Percentiles rank a stretch among this genome's conserved stretches.
These are phyloP conservation scores for Zymoseptoria crescenta DNA, from an alignment of 2,329 filamentous ascomycete species.

Conservation along the genomic window DNA sequence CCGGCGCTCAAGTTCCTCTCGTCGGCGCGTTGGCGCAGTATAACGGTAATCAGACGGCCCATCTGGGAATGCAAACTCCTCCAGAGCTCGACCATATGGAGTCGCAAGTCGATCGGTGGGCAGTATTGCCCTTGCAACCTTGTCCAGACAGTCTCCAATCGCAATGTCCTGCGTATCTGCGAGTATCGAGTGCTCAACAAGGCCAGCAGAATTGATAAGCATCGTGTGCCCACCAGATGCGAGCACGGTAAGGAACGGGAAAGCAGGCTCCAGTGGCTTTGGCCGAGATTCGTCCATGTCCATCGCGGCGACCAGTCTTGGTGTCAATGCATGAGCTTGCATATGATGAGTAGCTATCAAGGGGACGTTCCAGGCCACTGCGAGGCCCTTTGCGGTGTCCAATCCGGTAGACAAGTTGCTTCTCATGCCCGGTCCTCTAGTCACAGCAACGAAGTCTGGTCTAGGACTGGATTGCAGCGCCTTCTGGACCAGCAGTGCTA, in stretches of 20 bases:
- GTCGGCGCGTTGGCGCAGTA: slow-evolving; percentile 48
- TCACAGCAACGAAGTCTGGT: slow-evolving; percentile 82
- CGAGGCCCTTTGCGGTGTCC: slow-evolving; percentile 77
- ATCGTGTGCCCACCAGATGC: slow-evolving; percentile 90
- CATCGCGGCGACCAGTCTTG: slow-evolving; percentile 52
- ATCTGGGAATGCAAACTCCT: slow-evolving; percentile 66
- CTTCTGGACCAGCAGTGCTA: slow-evolving; percentile 60
- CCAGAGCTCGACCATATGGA: slow-evolving; percentile 75
- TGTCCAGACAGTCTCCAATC: slow-evolving; percentile 85
- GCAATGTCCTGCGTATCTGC: slow-evolving; percentile 71
- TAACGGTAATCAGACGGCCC: slow-evolving; percentile 46
- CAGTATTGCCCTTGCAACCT: slow-evolving; percentile 68
- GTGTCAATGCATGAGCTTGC: slow-evolving; percentile 91
- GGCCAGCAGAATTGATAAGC: slow-evolving; percentile 63
- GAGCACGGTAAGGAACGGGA: slow-evolving; percentile 81
- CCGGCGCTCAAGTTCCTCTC: slow-evolving; percentile 48
- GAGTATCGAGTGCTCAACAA: slow-evolving; percentile 65
- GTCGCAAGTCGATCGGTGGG: slow-evolving; percentile 55
- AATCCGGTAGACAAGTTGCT: slow-evolving; percentile 70
- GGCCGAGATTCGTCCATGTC: background rate
- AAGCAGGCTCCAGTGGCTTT: slow-evolving; percentile 43
- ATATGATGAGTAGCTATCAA: slow-evolving; percentile 89
- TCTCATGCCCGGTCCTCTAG: slow-evolving; percentile 82
- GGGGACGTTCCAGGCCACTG: slow-evolving; percentile 74
- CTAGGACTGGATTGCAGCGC: slow-evolving; percentile 36